Conservation (phyloP, 805 yeast species). For the Kluyveromyces aestuarii region DNA sequence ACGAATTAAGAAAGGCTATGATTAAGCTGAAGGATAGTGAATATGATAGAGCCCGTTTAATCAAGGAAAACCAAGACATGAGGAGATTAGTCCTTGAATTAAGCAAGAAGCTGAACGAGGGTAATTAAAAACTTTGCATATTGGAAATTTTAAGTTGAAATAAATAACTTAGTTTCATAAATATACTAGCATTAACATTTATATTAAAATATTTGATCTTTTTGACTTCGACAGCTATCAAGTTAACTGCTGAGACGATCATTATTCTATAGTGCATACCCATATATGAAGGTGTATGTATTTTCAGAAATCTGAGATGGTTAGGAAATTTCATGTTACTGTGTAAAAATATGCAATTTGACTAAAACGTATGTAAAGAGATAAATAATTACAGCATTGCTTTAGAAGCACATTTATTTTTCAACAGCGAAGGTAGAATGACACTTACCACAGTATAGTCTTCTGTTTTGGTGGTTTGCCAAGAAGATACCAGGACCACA, state of each 20-base stretch:
- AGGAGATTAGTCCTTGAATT: slow-evolving; percentile 19
- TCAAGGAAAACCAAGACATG: slow-evolving; percentile 31
- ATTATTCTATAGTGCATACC: no score
- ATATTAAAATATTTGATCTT: background rate
- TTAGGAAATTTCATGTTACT: background rate
- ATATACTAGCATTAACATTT: background rate
- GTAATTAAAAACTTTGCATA: background rate
- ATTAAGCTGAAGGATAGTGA: slow-evolving; percentile 30
- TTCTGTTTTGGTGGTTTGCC: slow-evolving; percentile 96
- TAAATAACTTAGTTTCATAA: background rate
- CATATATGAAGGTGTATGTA: no score
- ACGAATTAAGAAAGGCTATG: slow-evolving; percentile 27
- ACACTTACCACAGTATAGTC: slow-evolving; percentile 99
- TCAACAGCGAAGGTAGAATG: slow-evolving; percentile 64
- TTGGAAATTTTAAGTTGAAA: background rate
- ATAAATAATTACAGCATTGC: slow-evolving; percentile 17
- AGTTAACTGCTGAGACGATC: background rate
- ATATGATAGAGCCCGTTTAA: slow-evolving; percentile 27
- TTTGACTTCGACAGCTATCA: background rate
- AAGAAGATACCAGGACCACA: slow-evolving; percentile 99
- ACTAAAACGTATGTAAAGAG: slow-evolving; percentile 4
- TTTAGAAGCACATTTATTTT: slow-evolving; percentile 32
- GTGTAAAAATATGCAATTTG: background rate
- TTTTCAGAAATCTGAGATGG: no score
- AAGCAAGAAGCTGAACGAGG: slow-evolving; percentile 9